Evolutionary conservation across 2,329 filamentous ascomycete species (phyloP), one percentile per base, ranked within the genome.

Genomic region (Fusarium musae): DNA sequence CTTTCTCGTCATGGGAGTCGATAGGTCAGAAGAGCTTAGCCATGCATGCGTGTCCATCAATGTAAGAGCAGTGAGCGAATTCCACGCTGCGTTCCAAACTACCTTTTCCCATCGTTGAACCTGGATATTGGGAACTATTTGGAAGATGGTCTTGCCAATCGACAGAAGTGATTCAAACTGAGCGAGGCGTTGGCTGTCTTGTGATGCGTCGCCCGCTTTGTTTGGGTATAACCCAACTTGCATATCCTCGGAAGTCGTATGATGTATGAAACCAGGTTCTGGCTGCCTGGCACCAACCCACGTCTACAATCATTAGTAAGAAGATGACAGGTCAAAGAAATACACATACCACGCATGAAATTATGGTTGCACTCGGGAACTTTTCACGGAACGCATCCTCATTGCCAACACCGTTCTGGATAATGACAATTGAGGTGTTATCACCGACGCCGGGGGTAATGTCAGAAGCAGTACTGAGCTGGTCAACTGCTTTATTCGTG

Each of bases 341-440:
- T 8, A 0, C 12, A 80, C 85, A 67, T 76, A 88, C 86, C 64
- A 90, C 88, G 43, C 85, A 86, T 46, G 86, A 89, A 11, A 91
- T 75, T 28, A 92, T 83, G 0, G 88, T 85, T 37, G 86, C 87
- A 1, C 77, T 60, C 0, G 88, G 88, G 70, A 88, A 91, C 0
- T 80, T 78, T 1, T 77, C 72, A 0, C 79, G 74, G 58, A 89
- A 90, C 21, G 88, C 85, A 15, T 87, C 83, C 75, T 92, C 90
- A 66, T 91, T 90, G 2, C 84, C 85, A 42, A 91, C 86, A 1
- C 90, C 90, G 72, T 91, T 91, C 69, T 92, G 89, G 21, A 90
- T 84, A 2, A 92, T 84, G 12, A 89, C 87, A 44, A 91, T 87
- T 0, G 86, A 84, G 0, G 88, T 90, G 26, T 59, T 56, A 17